Base-by-base conservation (phyloP, 805 yeast genomes). In the Candida koratica region DNA sequence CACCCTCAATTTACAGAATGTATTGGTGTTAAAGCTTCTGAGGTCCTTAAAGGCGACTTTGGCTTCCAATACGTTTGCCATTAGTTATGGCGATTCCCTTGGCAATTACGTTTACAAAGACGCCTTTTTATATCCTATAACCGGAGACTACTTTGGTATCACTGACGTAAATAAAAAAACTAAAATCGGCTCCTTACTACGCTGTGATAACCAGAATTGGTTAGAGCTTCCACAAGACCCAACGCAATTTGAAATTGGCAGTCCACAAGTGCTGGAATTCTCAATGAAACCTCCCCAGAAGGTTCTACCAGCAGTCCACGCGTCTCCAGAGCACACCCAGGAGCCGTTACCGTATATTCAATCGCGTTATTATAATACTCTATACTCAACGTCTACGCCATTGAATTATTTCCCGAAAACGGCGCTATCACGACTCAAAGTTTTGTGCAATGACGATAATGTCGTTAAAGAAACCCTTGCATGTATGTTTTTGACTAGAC, bases 321-420 rank as follows among this genome's bases (percentile, higher is more conserved):
- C 17, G 14, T 32, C 50, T 3, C 52, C 49, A 6, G 45, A 49
- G 28, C 44, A 45, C 13, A 37, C 38, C 17, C 25, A 23, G 6
- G 58, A 53, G 19, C 69, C 71, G 1, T 32, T 47, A 3, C 49
- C 41, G 3, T 67, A 62, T 36, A 43, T 67, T n/a, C 36, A 28
- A 14, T 48, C 61, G 1, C 47, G 70, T 24, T 67, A 67, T 46
- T 62, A 45, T 39, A 49, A 48, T 34, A 62, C 60, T 2, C 49
- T 67, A 5, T 67, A 67, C 41, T 61, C 69, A 4, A 53, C 64
- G 18, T 55, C 52, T 3, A 66, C 64, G 1, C 72, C 73, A 1
- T 50, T 67, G 28, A 60, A 57, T 28, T 67, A 67, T 42, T 67
- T 58, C 32, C 60, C 63, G 8, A 77, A 77, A 44, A 73, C 80